These are phyloP conservation scores for Starmerella kuoi DNA, from an alignment of 805 yeast species.

Conservation along the genomic window DNA sequence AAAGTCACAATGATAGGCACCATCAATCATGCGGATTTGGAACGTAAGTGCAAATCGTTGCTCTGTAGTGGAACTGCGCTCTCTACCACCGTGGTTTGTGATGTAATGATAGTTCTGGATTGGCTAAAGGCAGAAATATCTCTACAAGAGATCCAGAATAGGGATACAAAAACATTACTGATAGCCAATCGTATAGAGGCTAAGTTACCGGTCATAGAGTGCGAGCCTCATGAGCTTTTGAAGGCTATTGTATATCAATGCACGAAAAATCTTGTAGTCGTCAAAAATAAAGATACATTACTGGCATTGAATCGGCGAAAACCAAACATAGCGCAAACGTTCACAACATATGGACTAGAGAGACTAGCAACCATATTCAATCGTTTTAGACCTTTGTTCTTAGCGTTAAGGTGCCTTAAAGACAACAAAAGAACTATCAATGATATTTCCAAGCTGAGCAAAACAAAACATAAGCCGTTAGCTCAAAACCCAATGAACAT, in stretches of 20 bases:
- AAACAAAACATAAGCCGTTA: neutral
- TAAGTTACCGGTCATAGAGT: neutral
- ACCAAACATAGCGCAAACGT: neutral
- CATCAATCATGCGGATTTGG: neutral
- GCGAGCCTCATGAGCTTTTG: conserved; percentile 1
- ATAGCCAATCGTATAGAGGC: neutral
- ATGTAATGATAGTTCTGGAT: neutral
- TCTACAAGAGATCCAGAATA: neutral
- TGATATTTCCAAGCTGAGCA: conserved; percentile 1
- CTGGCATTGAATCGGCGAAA: neutral
- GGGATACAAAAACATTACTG: neutral
- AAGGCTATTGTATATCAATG: neutral
- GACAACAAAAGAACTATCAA: neutral
- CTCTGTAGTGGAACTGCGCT: neutral
- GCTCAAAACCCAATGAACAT: neutral
- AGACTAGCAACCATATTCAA: conserved; percentile 2
- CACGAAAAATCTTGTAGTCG: neutral
- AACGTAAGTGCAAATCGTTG: neutral
- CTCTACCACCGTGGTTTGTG: neutral
- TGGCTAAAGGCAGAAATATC: neutral
- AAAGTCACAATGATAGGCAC: neutral
- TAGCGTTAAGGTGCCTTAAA: neutral
- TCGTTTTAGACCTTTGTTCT: conserved; percentile 1
- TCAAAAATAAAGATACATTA: neutral
- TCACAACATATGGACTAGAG: neutral